Base-by-base conservation (phyloP, 2,329 filamentous ascomycete genomes). In the Alternaria angustiovoidea region DNA sequence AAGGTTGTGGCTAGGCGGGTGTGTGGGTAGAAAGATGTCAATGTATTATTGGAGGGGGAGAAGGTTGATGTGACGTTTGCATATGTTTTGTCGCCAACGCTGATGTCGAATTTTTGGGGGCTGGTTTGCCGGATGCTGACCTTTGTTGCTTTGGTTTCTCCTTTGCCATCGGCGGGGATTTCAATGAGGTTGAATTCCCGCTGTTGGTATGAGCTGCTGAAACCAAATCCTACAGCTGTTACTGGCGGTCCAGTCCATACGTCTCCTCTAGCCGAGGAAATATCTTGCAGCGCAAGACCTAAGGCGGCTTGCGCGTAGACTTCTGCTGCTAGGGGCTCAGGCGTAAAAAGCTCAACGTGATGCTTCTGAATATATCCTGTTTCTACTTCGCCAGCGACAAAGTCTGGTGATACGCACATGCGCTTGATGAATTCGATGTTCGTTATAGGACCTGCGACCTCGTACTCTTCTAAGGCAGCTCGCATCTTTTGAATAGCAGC, bases 361-460 rank as follows among this genome's bases (percentile, higher is more conserved):
- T 96, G 91, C 78, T 96, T 97, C 55, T 94, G 89, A 67, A 99
- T 98, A 76, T 97, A 99, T 1, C 94, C 94, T 0, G 95, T 99
- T 79, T 99, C 94, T 14, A 99, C 93, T 20, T 95, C 88, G 8
- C 94, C 95, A 11, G 86, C 86, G 57, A 96, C 86, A 74, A 99
- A 99, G 51, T 91, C 92, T 0, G 87, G 86, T 61, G 91, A 93
- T 46, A 88, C 86, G 76, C 93, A 97, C 57, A 97, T 85, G 8
- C 89, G 87, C 82, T 98, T 98, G 60, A 99, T 81, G 74, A 99
- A 99, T 78, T 98, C 95, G 63, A 99, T 94, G 75, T 99, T 99
- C 7, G 95, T 99, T 74, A 92, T 90, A 7, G 96, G 87, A 0
- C 95, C 95, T 3, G 94, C 95, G 11, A 99, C 89, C 79, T 99